A percentile compares a stretch with the other conserved stretches of the same genome.
phyloP scores from a whole-genome alignment of 768 basidiomycete species.

The Suillus clintonianus region DNA sequence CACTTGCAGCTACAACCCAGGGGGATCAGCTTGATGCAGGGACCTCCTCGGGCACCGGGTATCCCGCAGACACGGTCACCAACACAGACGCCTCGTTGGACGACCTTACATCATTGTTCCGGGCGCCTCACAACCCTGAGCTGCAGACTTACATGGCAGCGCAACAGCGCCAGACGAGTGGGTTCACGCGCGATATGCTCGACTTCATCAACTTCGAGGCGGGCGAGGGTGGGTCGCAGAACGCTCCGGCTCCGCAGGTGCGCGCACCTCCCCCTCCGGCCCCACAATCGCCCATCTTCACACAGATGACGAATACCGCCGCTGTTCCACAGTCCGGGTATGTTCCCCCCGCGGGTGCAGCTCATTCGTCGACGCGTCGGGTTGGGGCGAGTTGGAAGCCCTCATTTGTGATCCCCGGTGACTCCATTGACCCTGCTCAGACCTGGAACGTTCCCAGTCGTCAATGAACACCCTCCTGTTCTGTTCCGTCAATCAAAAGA shows the following conservation, averaged over 20 bases:
- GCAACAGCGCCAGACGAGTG: constrained; percentile 17
- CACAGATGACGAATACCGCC: constrained; percentile 27
- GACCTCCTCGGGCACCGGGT: background rate
- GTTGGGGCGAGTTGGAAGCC: constrained; percentile 55
- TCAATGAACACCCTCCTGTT: background rate
- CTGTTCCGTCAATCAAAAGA: no score
- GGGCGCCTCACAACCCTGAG: constrained; percentile 12
- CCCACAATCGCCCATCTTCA: constrained; percentile 24
- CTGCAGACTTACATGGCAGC: constrained; percentile 12
- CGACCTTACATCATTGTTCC: constrained; percentile 26
- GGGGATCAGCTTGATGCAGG: background rate
- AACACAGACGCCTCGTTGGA: background rate
- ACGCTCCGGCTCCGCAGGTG: constrained; percentile 22
- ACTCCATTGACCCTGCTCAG: constrained; percentile 33
- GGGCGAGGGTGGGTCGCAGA: constrained; percentile 12
- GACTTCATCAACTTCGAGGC: constrained; percentile 41
- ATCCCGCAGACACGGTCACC: constrained; percentile 10
- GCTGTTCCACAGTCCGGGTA: constrained; percentile 31
- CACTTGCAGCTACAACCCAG: constrained; percentile 9
- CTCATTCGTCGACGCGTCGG: constrained; percentile 49
- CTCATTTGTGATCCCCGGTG: constrained; percentile 14
- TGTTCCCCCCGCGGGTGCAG: constrained; percentile 57
- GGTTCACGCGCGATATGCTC: constrained; percentile 34
- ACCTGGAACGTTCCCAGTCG: constrained; percentile 29
- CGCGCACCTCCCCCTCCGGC: constrained; percentile 12